A percentile compares a stretch with the other conserved stretches of the same genome.
Evolutionary conservation across 1,284 basidiomycete genomes (phyloP).

Genomic region (Lentinus polychrous): DNA sequence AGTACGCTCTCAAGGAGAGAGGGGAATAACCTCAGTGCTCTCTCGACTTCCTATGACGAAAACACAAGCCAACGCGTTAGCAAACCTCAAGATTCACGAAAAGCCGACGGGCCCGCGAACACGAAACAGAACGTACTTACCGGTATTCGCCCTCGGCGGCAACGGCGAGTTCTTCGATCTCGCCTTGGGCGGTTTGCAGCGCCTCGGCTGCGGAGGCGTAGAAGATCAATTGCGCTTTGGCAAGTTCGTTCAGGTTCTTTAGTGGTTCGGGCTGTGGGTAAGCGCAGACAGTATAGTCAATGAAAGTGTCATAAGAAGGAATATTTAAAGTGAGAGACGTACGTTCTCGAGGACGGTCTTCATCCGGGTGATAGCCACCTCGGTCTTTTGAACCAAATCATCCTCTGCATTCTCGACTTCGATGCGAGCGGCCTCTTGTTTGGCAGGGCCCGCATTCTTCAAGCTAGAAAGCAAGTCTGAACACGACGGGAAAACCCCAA

Average conservation of each 20-base stretch:
- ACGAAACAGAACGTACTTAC: constrained; percentile 28
- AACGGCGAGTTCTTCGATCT: constrained; percentile 85
- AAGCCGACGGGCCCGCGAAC: not conserved
- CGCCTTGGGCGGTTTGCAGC: constrained; percentile 75
- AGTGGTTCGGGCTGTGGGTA: constrained; percentile 80
- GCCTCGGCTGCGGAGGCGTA: constrained; percentile 83
- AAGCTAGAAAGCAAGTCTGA: constrained; percentile 39
- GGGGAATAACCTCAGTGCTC: constrained; percentile 58
- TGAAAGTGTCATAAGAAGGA: not conserved
- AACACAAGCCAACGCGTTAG: not conserved
- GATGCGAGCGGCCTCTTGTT: constrained; percentile 82
- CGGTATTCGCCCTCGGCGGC: constrained; percentile 92
- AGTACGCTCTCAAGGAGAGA: not conserved
- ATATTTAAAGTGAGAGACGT: constrained; percentile 22
- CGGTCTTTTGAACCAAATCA: constrained; percentile 94
- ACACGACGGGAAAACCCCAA: not conserved
- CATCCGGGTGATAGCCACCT: constrained; percentile 97
- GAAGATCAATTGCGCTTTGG: constrained; percentile 86
- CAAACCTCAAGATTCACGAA: constrained; percentile 1
- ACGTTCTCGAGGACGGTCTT: constrained; percentile 96
- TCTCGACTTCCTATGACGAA: constrained; percentile 60
- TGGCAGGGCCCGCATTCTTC: constrained; percentile 67
- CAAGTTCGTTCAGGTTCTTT: constrained; percentile 88
- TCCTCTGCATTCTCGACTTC: constrained; percentile 96
- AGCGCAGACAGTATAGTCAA: constrained; percentile 4